Evolutionary conservation across 2,329 filamentous ascomycete genomes (phyloP).

Genomic region (Aphanocladium album): DNA sequence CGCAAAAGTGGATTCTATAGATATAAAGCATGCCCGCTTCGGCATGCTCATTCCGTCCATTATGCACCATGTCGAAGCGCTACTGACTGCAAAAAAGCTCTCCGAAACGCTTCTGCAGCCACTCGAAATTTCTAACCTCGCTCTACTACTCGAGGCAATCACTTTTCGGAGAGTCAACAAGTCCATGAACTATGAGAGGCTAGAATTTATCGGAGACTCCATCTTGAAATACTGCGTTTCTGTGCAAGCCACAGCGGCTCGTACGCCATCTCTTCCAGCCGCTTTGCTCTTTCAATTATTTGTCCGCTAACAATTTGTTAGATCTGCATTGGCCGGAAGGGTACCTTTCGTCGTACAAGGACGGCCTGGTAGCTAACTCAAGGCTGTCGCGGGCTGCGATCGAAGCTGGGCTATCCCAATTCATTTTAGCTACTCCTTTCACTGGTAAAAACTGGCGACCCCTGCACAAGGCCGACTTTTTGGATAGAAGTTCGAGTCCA

Average conservation of each 20-base stretch:
- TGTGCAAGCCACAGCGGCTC: constrained; percentile 53
- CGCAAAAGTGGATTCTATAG: constrained; percentile 47
- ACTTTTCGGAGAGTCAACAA: constrained; percentile 58
- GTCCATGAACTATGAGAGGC: constrained; percentile 66
- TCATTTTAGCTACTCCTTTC: constrained; percentile 64
- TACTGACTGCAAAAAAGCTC: constrained; percentile 58
- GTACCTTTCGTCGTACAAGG: constrained; percentile 63
- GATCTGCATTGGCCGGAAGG: constrained; percentile 71
- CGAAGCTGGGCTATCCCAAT: constrained; percentile 61
- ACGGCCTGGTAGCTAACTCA: constrained; percentile 67
- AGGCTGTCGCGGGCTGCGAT: constrained; percentile 63
- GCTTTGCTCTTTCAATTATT: not conserved
- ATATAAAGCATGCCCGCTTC: constrained; percentile 40
- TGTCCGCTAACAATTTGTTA: constrained; percentile 21
- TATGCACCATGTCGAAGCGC: constrained; percentile 60
- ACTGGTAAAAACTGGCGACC: constrained; percentile 69
- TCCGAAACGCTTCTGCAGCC: constrained; percentile 27
- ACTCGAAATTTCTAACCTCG: constrained; percentile 48
- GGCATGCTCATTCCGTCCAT: constrained; percentile 67
- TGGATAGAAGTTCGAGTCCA: constrained; percentile 16
- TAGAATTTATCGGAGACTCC: constrained; percentile 83
- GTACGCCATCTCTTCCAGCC: constrained; percentile 32
- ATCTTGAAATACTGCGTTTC: constrained; percentile 71
- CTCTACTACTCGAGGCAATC: constrained; percentile 62
- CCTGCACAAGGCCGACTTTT: constrained; percentile 44